Base-by-base conservation (phyloP, 228 moss, liverwort and hornwort genomes). In the Sphagnum magellanicum region DNA sequence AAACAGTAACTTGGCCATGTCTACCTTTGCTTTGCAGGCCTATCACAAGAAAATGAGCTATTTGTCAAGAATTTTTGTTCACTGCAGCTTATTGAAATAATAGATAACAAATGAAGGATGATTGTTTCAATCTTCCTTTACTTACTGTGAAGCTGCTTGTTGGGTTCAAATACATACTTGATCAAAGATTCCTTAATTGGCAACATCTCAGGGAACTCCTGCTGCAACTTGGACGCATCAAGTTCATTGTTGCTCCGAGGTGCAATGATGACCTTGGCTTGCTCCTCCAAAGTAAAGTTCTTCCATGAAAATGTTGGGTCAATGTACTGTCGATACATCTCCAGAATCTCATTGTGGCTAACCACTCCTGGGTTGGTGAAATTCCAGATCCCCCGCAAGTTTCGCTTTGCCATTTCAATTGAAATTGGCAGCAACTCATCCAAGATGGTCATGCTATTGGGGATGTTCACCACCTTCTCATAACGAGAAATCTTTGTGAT, bases 361-460 rank as follows among this genome's bases (percentile, higher is more conserved):
- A 95, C 95, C 11, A 81, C 95, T 5, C 92, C 95, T 0, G 92
- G 95, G 74, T 95, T 95, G 13, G 95, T 95, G 72, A 95, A 95
- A 73, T 95, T 95, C 95, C 92, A 95, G 73, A 92, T 87, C 1
- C 95, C 95, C 47, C 79, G 88, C 82, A 95, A 49, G 67, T 87
- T 89, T 9, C 92, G 87, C 83, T 92, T 95, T 6, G 78, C 95
- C 92, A 95, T 95, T 85, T 90, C 90, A 16, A 92, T 85, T 0
- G 95, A 90, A 51, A 95, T 87, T 1, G 95, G 95, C 49, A 92
- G 74, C 12, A 95, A 71, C 74, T 95, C 95, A 51, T 95, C 95
- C 47, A 92, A 74, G 16, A 95, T 76, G 1, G 95, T 95, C 95
- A 95, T 95, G 70, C 92, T 95, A 85, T 95, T 95, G 46, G 95